Evolutionary conservation across 1,284 basidiomycete species (phyloP), one percentile per base, ranked within the genome.

Genomic region (Moesziomyces sp.): DNA sequence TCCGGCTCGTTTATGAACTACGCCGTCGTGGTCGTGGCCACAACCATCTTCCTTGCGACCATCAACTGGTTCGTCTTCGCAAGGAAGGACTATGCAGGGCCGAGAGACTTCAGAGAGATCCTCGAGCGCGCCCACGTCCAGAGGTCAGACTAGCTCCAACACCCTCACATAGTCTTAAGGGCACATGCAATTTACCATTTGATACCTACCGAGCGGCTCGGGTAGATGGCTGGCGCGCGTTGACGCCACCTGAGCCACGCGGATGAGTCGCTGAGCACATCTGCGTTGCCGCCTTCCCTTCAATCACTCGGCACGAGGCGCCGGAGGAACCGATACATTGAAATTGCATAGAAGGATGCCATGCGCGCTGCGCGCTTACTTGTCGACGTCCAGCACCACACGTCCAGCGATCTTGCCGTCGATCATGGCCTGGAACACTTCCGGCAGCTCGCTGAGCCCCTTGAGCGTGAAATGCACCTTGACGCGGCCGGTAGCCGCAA

Each of bases 401-500:
- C 90, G 86, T 44, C 91, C 91, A n/a, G 87, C 87, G 63, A 91
- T 84, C 53, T 84, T 86, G 51, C 90, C 90, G 56, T 87, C 68
- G 46, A 86, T 85, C 81, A 92, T 86, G 45, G 77, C 72, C 26
- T 90, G 84, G 83, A 90, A 91, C 56, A 68, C 51, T 7, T 86
- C 87, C 62, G 87, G 84, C 50, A 92, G 87, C 13, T 88, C 87
- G 2, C 84, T 80, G 40, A 92, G 85, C 0, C 86, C 86, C 81
- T 86, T 88, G 54, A 87, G 58, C 33, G 77, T 79, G 79, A 87
- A 91, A 60, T 87, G 86, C 63, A 89, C 89, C 77, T 88, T 90
- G 58, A 92, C 90, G 43, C 88, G 87, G 16, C 91, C 92, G 10
- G 86, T 81, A 0, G 90, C 88, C 13, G 91, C 92, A 33, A 93